Evolutionary conservation across 768 basidiomycete genomes (phyloP).

Genomic region (Kwoniella sp.): DNA sequence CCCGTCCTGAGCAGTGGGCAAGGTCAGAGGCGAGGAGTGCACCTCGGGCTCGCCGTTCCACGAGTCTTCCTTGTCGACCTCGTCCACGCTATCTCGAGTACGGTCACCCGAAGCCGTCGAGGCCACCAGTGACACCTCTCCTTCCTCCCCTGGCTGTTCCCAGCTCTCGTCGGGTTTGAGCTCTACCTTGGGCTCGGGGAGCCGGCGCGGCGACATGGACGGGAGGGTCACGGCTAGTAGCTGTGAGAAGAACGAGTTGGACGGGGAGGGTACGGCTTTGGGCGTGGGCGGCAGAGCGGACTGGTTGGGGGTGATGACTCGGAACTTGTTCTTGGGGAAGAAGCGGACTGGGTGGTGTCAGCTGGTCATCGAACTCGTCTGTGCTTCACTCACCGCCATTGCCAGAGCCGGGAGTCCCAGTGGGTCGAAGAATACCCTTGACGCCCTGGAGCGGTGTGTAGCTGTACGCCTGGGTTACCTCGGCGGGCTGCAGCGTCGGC

Average conservation of each 20-base stretch:
- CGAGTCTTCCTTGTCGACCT: constrained; percentile 11
- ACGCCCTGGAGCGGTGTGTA: constrained; percentile 16
- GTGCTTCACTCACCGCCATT: constrained; percentile 34
- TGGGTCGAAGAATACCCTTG: constrained; percentile 34
- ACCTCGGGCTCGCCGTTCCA: constrained; percentile 36
- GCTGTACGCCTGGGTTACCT: constrained; percentile 7
- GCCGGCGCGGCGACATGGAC: constrained; percentile 31
- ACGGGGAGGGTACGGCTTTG: constrained; percentile 25
- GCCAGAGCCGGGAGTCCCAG: constrained; percentile 44
- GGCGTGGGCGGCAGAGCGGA: constrained; percentile 15
- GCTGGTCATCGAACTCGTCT: neutral
- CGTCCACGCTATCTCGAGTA: constrained; percentile 5
- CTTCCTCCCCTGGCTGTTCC: constrained; percentile 44
- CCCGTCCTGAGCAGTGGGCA: constrained; percentile 12
- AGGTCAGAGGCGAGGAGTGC: constrained; percentile 29
- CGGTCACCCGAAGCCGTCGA: constrained; percentile 25
- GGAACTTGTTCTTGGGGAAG: constrained; percentile 44
- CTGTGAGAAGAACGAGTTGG: constrained; percentile 37
- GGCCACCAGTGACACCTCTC: constrained; percentile 37
- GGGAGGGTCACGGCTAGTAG: constrained; percentile 37
- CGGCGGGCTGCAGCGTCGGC: neutral
- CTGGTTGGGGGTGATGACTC: constrained; percentile 42
- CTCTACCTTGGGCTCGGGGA: neutral
- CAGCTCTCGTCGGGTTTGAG: constrained; percentile 30
- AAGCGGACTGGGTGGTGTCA: constrained; percentile 32